These are phyloP conservation scores for Ballota nigra DNA, from an alignment of 257 asterid species.

Conservation along the genomic window DNA sequence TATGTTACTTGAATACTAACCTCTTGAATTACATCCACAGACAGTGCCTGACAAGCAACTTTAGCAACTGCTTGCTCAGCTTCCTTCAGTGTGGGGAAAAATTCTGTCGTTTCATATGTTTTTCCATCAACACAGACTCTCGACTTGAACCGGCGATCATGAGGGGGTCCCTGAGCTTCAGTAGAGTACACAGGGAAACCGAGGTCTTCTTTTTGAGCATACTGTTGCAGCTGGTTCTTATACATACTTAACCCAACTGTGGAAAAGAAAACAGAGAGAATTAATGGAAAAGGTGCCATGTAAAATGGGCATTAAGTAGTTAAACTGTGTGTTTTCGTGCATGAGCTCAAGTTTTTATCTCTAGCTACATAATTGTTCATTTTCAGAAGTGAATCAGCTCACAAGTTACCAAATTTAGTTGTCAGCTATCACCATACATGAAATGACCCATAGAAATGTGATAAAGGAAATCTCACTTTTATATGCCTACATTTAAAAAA, in stretches of 20 bases:
- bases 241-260: slow-evolving; percentile 51
- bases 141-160: slow-evolving; percentile 58
- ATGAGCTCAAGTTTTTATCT: not conserved
- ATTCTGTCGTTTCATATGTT: slow-evolving; percentile 46
- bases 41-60: slow-evolving; percentile 61
- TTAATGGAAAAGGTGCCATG: not conserved
- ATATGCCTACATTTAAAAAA: too few relatives aligned
- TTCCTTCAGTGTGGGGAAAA: slow-evolving; percentile 60
- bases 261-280: not conserved
- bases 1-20: slow-evolving; percentile 34
- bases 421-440: not conserved
- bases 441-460: too few relatives aligned
- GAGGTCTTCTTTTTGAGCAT: too few relatives aligned
- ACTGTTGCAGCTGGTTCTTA: slow-evolving; percentile 68
- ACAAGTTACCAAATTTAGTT: not conserved
- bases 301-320: not conserved
- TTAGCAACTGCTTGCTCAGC: slow-evolving; percentile 88
- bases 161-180: too few relatives aligned
- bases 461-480: too few relatives aligned
- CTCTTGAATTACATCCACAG: slow-evolving; percentile 50
- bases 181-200: too few relatives aligned
- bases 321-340: not conserved
- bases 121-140: slow-evolving; percentile 50
- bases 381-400: not conserved
- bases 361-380: not conserved